Base-by-base conservation (phyloP, 2,329 filamentous ascomycete species). In the Alternaria sp. region DNA sequence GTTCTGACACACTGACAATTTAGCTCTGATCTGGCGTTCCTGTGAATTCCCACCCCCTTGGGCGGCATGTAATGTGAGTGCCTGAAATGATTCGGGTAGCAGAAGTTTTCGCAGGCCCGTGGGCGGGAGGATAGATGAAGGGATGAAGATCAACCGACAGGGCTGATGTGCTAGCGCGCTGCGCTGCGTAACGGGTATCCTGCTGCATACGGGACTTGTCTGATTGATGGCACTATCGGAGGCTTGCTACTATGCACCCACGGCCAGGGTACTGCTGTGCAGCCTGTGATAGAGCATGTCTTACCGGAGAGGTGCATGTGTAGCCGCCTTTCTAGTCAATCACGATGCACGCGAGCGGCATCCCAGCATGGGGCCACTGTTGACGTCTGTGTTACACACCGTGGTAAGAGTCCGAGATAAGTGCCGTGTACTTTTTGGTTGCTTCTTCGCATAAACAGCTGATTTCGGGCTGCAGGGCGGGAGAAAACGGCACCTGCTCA, bases 231-330 rank as follows among this genome's bases (percentile, higher is more conserved):
- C 56, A 60, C 56, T 64, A 66, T 64, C 65, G 51, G 37, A 60
- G 57, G 49, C 61, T 54, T 65, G 62, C 56, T 60, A 25, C 47
- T 59, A 54, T 65, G 59, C 64, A 67, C 50, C 49, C 57, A 58
- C 41, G 61, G 56, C 65, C 65, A 65, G 65, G 56, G 33, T 64
- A 44, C 33, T 55, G 49, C 30, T 54, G 41, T 55, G 51, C 56
- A 58, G 60, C 66, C 56, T 59, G 59, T 65, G 63, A 66, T 59
- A 63, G 47, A 61, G 56, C 69, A 53, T 61, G 68, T 71, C 63
- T 67, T 66, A 61, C 63, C 63, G 63, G 54, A 60, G 55, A 58
- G 65, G 21, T 64, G 68, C 66, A 71, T 69, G 45, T 51, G 60
- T 64, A 61, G 66, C 64, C 63, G 69, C 67, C 66, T 49, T 60